A percentile compares a stretch with the other conserved stretches of the same genome.
Conservation (phyloP, 2,329 filamentous ascomycete species). For the Magnaporthiopsis incrustans region DNA sequence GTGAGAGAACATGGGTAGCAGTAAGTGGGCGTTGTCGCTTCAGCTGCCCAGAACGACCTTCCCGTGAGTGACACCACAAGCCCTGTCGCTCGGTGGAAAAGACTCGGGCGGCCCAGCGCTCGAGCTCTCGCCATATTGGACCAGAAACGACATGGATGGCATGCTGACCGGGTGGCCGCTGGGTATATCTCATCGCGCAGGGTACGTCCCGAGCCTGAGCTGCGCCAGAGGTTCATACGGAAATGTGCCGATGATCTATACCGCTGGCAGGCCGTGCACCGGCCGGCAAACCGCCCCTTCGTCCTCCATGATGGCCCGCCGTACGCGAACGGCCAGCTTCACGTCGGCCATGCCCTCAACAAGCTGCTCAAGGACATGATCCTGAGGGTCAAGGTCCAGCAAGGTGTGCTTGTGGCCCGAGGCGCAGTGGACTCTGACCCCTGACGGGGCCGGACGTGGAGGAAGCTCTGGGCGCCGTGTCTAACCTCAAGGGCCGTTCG, state of each 20-base stretch:
- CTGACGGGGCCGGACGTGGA: slow-evolving; percentile 16
- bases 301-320: slow-evolving; percentile 91
- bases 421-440: not conserved
- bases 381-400: slow-evolving; percentile 68
- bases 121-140: not conserved
- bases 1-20: slow-evolving; percentile 29
- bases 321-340: slow-evolving; percentile 87
- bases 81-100: not conserved
- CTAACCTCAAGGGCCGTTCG: not conserved
- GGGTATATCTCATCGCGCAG: slow-evolving; percentile 23
- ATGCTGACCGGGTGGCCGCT: slow-evolving; percentile 1
- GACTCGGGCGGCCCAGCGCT: not conserved
- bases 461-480: not conserved
- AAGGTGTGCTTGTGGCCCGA: slow-evolving; percentile 30
- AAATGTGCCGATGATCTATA: slow-evolving; percentile 84
- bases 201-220: slow-evolving; percentile 41
- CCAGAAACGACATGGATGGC: not conserved
- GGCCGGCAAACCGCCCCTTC: slow-evolving; percentile 54
- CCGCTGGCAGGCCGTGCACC: slow-evolving; percentile 64
- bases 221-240: slow-evolving; percentile 54
- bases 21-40: slow-evolving; percentile 66
- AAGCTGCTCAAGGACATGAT: slow-evolving; percentile 97
- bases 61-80: slow-evolving; percentile 40
- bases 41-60: slow-evolving; percentile 69
- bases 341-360: slow-evolving; percentile 91